Base-by-base conservation (phyloP, 1,284 basidiomycete species). In the Apiotrichum laibachii region DNA sequence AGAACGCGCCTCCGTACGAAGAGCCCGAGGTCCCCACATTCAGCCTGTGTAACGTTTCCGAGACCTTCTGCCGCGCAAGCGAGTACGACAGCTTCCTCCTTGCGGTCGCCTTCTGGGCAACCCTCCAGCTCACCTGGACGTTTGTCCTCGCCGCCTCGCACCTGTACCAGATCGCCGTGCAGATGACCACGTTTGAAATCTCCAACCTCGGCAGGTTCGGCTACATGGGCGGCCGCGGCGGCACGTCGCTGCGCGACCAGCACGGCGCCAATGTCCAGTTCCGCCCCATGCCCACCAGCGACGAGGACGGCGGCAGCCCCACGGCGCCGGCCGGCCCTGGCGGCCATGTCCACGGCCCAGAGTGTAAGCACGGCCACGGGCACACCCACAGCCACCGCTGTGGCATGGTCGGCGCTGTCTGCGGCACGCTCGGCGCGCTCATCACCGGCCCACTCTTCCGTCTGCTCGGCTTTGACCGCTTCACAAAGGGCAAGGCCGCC, bases 181-280 rank as follows among this genome's bases (percentile, higher is more conserved):
- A 99, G 73, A 91, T 99, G 85, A 99, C 95, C 1, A 97, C 95
- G 0, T 84, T 96, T 57, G 95, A 99, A 73, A 90, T 98, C 7
- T 89, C 87, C 59, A 99, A 99, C 72, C 85, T 98, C 4, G 92
- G 94, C 0, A 84, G 95, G 51, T 97, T 88, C 71, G 95, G 96
- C 3, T 98, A 87, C 80, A 97, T 99, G 92, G 96, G 95, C 50
- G 93, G 93, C 0, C 86, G 90, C 34, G 82, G 81, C 3, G 90
- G 90, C 7, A 83, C 70, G 33, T 73, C 71, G 26, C 57, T 80
- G 47, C 64, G 76, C 13, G 77, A 78, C 49, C 79, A 80, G 63
- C 65, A 65, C 34, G 79, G 79, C 10, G 79, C 62, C 70, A 72
- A 54, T 66, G 67, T 22, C 44, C 60, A n/a, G 59, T 60, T 58